phyloP scores from a whole-genome alignment of 2,329 filamentous ascomycete species.

The Chlorencoelia australis region DNA sequence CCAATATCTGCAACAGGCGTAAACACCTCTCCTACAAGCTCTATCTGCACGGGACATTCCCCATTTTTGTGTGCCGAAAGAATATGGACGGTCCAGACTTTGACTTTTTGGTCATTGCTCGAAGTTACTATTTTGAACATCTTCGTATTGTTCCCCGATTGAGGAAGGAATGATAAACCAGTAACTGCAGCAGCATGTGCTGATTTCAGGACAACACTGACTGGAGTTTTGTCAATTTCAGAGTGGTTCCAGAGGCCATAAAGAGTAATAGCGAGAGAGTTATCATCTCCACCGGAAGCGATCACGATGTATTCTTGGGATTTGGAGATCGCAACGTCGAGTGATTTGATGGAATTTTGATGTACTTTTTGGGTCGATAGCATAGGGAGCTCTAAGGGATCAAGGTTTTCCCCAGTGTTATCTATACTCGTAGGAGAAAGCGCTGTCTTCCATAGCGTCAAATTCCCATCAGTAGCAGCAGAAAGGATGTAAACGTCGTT shows the following conservation, averaged over 20 bases:
- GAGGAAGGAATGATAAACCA: slow-evolving; percentile 32
- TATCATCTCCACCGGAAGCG: slow-evolving; percentile 80
- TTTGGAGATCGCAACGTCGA: slow-evolving; percentile 36
- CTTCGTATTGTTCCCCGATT: slow-evolving; percentile 5
- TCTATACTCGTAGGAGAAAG: not conserved
- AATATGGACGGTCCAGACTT: slow-evolving; percentile 35
- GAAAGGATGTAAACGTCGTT: slow-evolving; percentile 41
- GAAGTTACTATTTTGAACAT: slow-evolving; percentile 32
- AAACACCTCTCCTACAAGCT: slow-evolving; percentile 39
- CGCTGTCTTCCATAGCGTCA: slow-evolving; percentile 47
- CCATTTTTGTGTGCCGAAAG: slow-evolving; percentile 10
- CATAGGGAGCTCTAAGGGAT: slow-evolving; percentile 3
- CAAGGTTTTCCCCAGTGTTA: not conserved
- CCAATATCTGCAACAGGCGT: slow-evolving; percentile 53
- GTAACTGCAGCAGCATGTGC: slow-evolving; percentile 69
- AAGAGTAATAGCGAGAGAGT: slow-evolving; percentile 55
- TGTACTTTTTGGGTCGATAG: slow-evolving; percentile 44
- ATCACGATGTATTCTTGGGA: slow-evolving; percentile 35
- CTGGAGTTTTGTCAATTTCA: not conserved
- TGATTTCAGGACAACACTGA: slow-evolving; percentile 33
- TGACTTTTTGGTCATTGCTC: slow-evolving; percentile 53
- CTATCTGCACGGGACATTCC: slow-evolving; percentile 22
- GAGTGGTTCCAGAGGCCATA: slow-evolving; percentile 15
- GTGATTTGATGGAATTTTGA: slow-evolving; percentile 68
- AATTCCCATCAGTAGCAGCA: slow-evolving; percentile 70